Percentiles rank a stretch among this genome's conserved stretches.
These are phyloP conservation scores for Sisymbrium altissimum DNA, from an alignment of 345 rosid species.

Conservation along the genomic window DNA sequence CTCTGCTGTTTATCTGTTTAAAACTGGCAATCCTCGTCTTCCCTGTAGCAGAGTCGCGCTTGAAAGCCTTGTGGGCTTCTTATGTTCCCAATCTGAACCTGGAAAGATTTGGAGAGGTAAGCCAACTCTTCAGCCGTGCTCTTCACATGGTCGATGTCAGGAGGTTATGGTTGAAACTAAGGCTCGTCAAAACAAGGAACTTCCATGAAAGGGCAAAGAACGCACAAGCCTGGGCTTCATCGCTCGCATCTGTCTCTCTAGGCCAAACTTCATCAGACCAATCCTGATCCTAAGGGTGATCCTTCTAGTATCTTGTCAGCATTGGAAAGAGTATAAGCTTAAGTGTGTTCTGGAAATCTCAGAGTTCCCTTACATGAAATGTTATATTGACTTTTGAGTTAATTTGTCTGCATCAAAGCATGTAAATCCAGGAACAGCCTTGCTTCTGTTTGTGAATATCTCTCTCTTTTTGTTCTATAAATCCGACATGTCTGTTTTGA, in stretches of 20 bases:
- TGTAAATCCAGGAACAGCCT: slow-evolving; percentile 32
- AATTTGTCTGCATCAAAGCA: slow-evolving; percentile 15
- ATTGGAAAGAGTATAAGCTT: slow-evolving; percentile 5
- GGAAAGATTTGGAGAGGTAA: slow-evolving; percentile 86
- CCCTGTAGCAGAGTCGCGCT: slow-evolving; percentile 45
- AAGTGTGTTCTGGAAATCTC: slow-evolving; percentile 21
- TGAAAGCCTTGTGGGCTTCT: slow-evolving; percentile 58
- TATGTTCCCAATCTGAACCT: slow-evolving; percentile 64
- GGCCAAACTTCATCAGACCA: slow-evolving; percentile 72
- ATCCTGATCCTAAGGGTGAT: slow-evolving; percentile 35
- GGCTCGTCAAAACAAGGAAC: slow-evolving; percentile 67
- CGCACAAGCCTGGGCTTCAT: slow-evolving; percentile 88
- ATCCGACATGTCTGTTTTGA: slow-evolving; percentile 25
- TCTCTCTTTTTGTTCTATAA: slow-evolving; percentile 5
- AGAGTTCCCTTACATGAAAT: slow-evolving; percentile 15
- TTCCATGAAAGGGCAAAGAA: slow-evolving; percentile 74
- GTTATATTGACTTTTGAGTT: slow-evolving; percentile 23
- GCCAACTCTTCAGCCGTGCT: slow-evolving; percentile 61
- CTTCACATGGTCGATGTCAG: slow-evolving; percentile 77
- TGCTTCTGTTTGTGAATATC: slow-evolving; percentile 26
- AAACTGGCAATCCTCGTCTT: slow-evolving; percentile 43
- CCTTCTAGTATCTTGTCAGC: slow-evolving; percentile 2
- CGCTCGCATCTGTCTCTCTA: slow-evolving; percentile 81
- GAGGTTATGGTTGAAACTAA: slow-evolving; percentile 74
- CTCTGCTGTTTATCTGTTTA: slow-evolving; percentile 51